Percentiles rank a stretch among this genome's conserved stretches.
These are phyloP conservation scores for Picea mariana DNA, from an alignment of 83 land plant species.

Conservation along the genomic window DNA sequence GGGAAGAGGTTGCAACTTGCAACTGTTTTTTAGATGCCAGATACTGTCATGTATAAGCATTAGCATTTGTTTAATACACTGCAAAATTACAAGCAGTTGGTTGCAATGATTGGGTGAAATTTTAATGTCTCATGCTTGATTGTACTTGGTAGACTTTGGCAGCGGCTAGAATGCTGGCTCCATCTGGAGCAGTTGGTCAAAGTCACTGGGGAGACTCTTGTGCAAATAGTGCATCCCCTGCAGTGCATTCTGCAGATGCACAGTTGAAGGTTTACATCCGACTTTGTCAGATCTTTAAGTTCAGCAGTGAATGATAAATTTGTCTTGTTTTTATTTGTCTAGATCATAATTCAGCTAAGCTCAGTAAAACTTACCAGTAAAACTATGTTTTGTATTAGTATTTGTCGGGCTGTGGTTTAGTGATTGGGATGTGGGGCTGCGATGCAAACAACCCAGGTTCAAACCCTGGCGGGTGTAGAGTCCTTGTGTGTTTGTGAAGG, in stretches of 20 bases:
- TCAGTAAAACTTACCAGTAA: too few relatives aligned
- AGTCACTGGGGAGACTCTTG: slow-evolving; percentile 89
- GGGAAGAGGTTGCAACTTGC: neutral
- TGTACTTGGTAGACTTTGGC: slow-evolving; percentile 70
- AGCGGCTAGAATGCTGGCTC: slow-evolving; percentile 92
- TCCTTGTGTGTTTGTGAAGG: too few relatives aligned
- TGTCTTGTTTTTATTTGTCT: neutral
- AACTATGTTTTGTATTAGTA: too few relatives aligned
- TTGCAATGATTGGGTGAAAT: neutral
- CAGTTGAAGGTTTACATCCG: slow-evolving; percentile 77
- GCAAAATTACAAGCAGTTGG: neutral
- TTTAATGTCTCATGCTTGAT: slow-evolving; percentile 12
- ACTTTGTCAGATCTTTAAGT: neutral
- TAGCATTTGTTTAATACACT: neutral
- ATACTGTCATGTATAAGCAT: too few relatives aligned
- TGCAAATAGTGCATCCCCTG: slow-evolving; percentile 67
- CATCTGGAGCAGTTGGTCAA: slow-evolving; percentile 80
- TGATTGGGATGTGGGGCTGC: too few relatives aligned
- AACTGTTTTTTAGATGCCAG: too few relatives aligned
- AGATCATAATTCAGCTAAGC: too few relatives aligned
- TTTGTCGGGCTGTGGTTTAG: too few relatives aligned
- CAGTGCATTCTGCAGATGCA: slow-evolving; percentile 86
- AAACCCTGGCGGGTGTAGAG: too few relatives aligned
- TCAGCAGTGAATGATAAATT: neutral
- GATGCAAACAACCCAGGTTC: too few relatives aligned